phyloP scores from a whole-genome alignment of 345 rosid species.

The Reutealis trisperma region DNA sequence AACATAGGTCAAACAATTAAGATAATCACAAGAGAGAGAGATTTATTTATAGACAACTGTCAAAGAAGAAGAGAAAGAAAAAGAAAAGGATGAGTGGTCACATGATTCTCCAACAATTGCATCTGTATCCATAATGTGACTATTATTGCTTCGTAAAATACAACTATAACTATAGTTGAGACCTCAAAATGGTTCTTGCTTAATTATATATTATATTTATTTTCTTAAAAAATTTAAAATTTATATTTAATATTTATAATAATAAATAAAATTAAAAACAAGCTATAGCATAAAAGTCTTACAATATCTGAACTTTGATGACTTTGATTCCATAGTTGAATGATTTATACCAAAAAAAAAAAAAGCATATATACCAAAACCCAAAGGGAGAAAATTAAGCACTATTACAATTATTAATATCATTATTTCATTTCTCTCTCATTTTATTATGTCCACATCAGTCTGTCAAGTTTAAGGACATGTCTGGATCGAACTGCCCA shows the following conservation, averaged over 20 bases:
- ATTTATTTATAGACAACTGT: slow-evolving; percentile 36
- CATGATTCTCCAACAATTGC: slow-evolving; percentile 45
- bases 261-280: not conserved
- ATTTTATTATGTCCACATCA: not conserved
- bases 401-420: no score
- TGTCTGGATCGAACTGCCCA: slow-evolving; percentile 1
- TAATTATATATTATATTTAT: no score
- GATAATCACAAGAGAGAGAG: slow-evolving; percentile 34
- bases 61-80: slow-evolving; percentile 18
- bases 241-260: no score
- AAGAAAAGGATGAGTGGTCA: slow-evolving; percentile 22
- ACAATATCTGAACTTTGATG: slow-evolving; percentile 25
- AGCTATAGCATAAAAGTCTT: slow-evolving; percentile 12
- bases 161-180: slow-evolving; percentile 11
- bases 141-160: slow-evolving; percentile 17
- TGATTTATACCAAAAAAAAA: slow-evolving; percentile 12
- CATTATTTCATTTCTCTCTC: slow-evolving; percentile 4
- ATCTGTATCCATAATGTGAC: slow-evolving; percentile 36
- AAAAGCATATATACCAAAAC: slow-evolving; percentile 5
- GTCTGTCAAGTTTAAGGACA: not conserved
- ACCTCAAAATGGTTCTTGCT: not conserved
- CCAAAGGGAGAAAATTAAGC: not conserved
- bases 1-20: slow-evolving; percentile 41
- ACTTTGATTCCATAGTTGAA: slow-evolving; percentile 32
- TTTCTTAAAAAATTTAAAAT: no score